Percentiles rank a stretch among this genome's conserved stretches.
phyloP scores from a whole-genome alignment of 2,329 filamentous ascomycete genomes.

The Aspergillus fructus region DNA sequence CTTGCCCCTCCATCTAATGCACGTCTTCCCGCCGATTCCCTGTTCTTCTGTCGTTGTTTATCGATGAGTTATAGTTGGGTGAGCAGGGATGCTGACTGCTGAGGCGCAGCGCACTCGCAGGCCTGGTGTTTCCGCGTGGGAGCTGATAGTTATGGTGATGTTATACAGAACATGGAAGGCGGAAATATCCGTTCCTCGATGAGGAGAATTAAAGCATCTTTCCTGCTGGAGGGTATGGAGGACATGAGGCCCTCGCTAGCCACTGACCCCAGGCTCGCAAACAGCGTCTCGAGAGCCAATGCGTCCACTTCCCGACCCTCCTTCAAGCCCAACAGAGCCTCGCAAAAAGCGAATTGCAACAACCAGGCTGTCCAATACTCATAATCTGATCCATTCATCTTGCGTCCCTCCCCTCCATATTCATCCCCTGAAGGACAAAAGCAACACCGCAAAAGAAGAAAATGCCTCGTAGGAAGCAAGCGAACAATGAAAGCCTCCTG shows the following conservation, averaged over 20 bases:
- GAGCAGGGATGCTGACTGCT: not conserved
- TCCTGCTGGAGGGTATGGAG: too few relatives aligned
- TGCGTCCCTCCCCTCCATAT: not conserved
- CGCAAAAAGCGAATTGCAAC: not conserved
- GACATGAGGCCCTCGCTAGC: too few relatives aligned
- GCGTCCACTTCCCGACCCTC: not conserved
- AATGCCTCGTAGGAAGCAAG: not conserved
- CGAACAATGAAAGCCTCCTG: too few relatives aligned
- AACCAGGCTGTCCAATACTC: not conserved
- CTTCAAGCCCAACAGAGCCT: not conserved
- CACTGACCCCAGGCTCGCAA: too few relatives aligned
- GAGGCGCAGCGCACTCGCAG: not conserved
- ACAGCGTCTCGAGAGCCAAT: too few relatives aligned
- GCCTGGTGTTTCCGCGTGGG: not conserved
- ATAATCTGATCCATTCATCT: not conserved
- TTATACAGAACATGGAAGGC: not conserved
- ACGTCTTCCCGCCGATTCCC: conserved; percentile 25
- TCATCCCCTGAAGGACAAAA: too few relatives aligned
- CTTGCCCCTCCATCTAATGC: conserved; percentile 11
- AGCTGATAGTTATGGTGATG: not conserved
- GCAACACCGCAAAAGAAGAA: not conserved
- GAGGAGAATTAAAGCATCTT: too few relatives aligned
- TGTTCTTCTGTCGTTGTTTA: conserved; percentile 14
- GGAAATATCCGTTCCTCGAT: too few relatives aligned
- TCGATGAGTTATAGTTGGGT: conserved; percentile 1